phyloP scores from a whole-genome alignment of 331 rosid genomes.

The Quercus lobata region DNA sequence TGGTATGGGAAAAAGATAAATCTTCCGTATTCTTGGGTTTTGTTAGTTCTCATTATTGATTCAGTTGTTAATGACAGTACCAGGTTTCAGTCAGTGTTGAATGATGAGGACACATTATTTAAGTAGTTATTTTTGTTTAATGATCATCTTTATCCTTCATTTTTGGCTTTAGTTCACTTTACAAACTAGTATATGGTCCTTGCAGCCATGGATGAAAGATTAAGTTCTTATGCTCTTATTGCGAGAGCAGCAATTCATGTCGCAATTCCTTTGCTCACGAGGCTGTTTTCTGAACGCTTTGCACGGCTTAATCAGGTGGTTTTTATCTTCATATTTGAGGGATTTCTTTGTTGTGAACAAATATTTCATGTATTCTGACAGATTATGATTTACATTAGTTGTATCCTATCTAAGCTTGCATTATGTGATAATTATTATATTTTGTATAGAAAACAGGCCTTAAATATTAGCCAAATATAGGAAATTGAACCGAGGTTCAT shows the following conservation, averaged over 20 bases:
- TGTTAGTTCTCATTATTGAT: neutral
- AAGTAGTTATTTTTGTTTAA: neutral
- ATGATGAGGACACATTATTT: neutral
- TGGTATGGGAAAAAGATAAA: slow-evolving; percentile 50
- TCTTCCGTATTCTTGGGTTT: neutral
- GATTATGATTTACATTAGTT: neutral
- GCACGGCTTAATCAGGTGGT: slow-evolving; percentile 75
- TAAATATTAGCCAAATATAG: neutral
- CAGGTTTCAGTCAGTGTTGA: neutral
- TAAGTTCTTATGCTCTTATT: slow-evolving; percentile 91
- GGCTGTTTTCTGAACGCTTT: slow-evolving; percentile 62
- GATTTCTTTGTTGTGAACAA: slow-evolving; percentile 16
- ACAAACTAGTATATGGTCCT: slow-evolving; percentile 18
- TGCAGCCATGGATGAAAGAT: slow-evolving; percentile 97
- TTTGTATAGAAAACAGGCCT: neutral
- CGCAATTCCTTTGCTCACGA: slow-evolving; percentile 74
- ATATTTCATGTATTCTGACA: neutral
- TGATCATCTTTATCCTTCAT: neutral
- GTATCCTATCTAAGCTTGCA: neutral
- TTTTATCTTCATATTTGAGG: slow-evolving; percentile 21
- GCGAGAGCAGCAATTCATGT: slow-evolving; percentile 80
- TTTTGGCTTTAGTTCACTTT: slow-evolving; percentile 15
- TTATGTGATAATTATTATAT: neutral
- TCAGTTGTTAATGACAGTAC: neutral
- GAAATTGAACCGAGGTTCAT: neutral